Evolutionary conservation across 2,329 filamentous ascomycete genomes (phyloP).

Genomic region (Plectosphaerella sp.): DNA sequence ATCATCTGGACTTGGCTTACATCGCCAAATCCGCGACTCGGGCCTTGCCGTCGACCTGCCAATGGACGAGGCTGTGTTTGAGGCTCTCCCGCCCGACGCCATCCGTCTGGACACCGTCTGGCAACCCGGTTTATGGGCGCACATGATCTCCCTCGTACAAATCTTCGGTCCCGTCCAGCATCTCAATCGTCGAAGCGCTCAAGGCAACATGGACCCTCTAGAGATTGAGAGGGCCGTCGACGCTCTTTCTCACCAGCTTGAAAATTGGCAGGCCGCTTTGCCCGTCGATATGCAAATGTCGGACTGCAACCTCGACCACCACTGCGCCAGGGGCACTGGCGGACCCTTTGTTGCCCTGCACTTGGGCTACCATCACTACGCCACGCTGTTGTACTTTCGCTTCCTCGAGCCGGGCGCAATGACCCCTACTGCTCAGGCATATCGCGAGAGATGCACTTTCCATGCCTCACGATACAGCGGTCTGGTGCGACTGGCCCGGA

Average conservation of each 20-base stretch:
- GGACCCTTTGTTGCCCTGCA: conserved; percentile 29
- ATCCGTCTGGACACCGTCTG: conserved; percentile 1
- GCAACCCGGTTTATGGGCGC: conserved; percentile 25
- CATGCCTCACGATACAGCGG: conserved; percentile 22
- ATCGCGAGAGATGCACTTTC: conserved; percentile 16
- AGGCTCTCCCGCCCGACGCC: conserved; percentile 7
- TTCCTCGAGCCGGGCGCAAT: conserved; percentile 22
- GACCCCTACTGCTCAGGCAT: background rate
- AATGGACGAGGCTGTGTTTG: conserved; percentile 19
- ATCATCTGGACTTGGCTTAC: conserved; percentile 10
- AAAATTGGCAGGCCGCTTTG: conserved; percentile 11
- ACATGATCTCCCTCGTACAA: conserved; percentile 25
- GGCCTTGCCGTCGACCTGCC: conserved; percentile 7
- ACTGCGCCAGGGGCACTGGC: conserved; percentile 16
- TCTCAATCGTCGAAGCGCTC: conserved; percentile 21
- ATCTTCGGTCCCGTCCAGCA: conserved; percentile 26
- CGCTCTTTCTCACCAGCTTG: conserved; percentile 6
- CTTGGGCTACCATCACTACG: conserved; percentile 30
- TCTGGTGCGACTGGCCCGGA: conserved; percentile 12
- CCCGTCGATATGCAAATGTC: conserved; percentile 6
- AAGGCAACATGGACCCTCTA: conserved; percentile 5
- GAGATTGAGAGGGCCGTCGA: conserved; percentile 3
- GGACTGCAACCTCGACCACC: conserved; percentile 14
- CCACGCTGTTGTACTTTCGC: conserved; percentile 30
- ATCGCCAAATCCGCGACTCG: conserved; percentile 7